Evolutionary conservation across 2,329 filamentous ascomycete species (phyloP).

Genomic region (Stenocarpella maydis): DNA sequence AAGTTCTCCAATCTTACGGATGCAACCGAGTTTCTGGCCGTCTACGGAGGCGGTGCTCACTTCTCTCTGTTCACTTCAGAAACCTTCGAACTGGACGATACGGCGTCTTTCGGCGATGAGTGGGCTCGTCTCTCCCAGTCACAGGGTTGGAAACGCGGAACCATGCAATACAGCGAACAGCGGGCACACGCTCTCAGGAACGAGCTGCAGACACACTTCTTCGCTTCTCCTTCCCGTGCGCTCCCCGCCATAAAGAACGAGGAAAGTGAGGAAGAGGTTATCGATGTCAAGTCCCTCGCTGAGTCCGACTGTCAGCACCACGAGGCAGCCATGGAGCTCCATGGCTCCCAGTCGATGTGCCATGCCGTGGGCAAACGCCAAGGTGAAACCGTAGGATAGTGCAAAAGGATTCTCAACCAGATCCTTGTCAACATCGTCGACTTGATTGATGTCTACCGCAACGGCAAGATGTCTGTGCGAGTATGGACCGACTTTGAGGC

Average conservation of each 20-base stretch:
- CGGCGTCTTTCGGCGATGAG: neutral
- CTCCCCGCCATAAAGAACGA: neutral
- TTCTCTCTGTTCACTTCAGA: neutral
- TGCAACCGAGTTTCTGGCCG: neutral
- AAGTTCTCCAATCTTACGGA: neutral
- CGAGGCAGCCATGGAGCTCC: neutral
- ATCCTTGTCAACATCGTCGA: slow-evolving; percentile 23
- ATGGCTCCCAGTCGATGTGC: slow-evolving; percentile 19
- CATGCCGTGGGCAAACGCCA: neutral
- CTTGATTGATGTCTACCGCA: neutral
- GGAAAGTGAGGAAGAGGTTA: neutral
- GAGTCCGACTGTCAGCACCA: neutral
- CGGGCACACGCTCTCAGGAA: neutral
- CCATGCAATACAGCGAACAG: neutral
- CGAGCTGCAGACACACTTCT: slow-evolving; percentile 4
- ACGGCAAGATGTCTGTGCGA: neutral
- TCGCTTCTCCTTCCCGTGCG: neutral
- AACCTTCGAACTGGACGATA: neutral
- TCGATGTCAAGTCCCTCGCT: neutral
- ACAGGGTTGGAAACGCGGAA: slow-evolving; percentile 11
- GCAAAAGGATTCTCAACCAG: neutral
- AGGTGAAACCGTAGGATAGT: neutral
- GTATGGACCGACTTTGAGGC: neutral
- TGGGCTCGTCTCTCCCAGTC: slow-evolving; percentile 11
- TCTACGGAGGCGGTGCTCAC: slow-evolving; percentile 10